These are phyloP conservation scores for Omphalotus olearius DNA, from an alignment of 1,284 basidiomycete species.

Conservation along the genomic window DNA sequence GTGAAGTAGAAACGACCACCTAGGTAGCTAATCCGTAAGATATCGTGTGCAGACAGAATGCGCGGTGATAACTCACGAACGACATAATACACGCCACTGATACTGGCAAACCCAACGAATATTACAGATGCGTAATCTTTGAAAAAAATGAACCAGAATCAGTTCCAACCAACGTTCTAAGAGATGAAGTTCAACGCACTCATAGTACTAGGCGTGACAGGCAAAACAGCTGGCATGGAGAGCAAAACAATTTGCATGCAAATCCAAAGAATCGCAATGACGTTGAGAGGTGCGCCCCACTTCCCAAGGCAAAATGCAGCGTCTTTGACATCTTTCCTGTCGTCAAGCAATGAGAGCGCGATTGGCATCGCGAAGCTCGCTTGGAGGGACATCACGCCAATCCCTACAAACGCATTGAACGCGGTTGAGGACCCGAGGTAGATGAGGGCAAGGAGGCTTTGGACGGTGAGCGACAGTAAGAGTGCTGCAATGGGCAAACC, in stretches of 20 bases:
- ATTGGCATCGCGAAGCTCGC: slow-evolving; percentile 49
- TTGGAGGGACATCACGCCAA: slow-evolving; percentile 49
- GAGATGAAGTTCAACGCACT: slow-evolving; percentile 28
- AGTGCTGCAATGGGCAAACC: slow-evolving; percentile 56
- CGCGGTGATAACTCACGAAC: slow-evolving; percentile 33
- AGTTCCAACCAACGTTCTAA: too few relatives aligned
- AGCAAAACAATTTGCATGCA: slow-evolving; percentile 47
- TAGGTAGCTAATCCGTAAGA: too few relatives aligned
- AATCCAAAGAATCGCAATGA: slow-evolving; percentile 42
- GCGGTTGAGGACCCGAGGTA: slow-evolving; percentile 49
- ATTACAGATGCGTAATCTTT: slow-evolving; percentile 57
- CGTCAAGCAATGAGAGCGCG: slow-evolving; percentile 36
- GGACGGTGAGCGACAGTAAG: slow-evolving; percentile 48
- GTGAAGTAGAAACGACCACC: too few relatives aligned
- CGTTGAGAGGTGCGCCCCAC: slow-evolving; percentile 37
- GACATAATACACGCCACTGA: slow-evolving; percentile 52
- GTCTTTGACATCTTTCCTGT: slow-evolving; percentile 32
- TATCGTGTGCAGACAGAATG: neutral
- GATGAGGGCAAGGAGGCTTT: slow-evolving; percentile 50
- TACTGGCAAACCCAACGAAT: slow-evolving; percentile 49
- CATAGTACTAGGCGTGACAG: slow-evolving; percentile 40
- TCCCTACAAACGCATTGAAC: slow-evolving; percentile 52
- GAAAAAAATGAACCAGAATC: neutral
- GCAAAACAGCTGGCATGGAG: slow-evolving; percentile 51
- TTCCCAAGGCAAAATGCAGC: slow-evolving; percentile 41